phyloP scores from a whole-genome alignment of 2,329 filamentous ascomycete species.

The Aspergillus uvarum region DNA sequence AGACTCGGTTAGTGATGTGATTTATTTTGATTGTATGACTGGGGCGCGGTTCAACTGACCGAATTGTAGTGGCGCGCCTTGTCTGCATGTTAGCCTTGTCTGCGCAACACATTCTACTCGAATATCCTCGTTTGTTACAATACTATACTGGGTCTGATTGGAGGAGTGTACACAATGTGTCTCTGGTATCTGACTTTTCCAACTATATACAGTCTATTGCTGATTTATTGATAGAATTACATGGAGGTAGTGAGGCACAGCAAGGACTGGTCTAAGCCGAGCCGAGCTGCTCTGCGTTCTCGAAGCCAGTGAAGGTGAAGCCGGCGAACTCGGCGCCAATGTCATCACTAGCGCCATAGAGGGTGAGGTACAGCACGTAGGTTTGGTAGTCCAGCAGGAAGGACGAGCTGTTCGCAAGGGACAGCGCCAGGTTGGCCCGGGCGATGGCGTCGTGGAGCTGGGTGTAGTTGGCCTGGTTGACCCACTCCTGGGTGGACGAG shows the following conservation, averaged over 20 bases:
- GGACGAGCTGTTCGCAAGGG: neutral
- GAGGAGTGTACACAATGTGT: no score
- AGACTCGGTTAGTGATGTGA: no score
- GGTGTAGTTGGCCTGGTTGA: neutral
- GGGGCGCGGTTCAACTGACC: no score
- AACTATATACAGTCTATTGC: neutral
- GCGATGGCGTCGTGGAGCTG: slow-evolving; percentile 2
- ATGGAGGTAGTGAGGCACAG: neutral
- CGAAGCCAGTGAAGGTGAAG: slow-evolving; percentile 1
- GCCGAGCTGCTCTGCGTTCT: neutral
- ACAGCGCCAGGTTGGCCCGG: slow-evolving; percentile 1
- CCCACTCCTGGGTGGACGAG: slow-evolving; percentile 3
- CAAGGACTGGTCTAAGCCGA: neutral
- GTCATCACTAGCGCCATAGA: neutral
- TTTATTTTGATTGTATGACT: no score
- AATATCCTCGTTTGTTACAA: no score
- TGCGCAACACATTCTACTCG: no score
- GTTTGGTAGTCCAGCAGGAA: neutral
- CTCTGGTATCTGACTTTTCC: neutral
- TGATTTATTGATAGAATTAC: neutral
- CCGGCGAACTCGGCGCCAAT: neutral
- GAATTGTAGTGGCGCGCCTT: no score
- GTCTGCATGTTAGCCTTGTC: no score
- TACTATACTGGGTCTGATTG: no score
- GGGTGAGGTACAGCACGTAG: slow-evolving; percentile 1